These are phyloP conservation scores for Apiosordaria backusii DNA, from an alignment of 495 filamentous ascomycete genomes.

Conservation along the genomic window DNA sequence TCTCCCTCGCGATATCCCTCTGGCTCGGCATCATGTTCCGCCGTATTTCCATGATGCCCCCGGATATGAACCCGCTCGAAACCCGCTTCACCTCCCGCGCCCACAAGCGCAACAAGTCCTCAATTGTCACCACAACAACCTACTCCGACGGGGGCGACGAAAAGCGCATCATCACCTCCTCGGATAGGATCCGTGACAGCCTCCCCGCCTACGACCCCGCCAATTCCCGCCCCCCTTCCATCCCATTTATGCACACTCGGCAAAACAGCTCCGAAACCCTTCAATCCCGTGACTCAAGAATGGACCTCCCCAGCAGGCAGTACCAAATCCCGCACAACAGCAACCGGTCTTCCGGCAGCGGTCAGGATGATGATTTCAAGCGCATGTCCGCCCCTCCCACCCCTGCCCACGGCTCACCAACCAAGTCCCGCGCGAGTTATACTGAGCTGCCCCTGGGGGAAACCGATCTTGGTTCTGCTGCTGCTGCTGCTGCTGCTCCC, in stretches of 20 bases:
- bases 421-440: slow-evolving; percentile 33
- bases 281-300: slow-evolving; percentile 45
- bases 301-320: slow-evolving; percentile 49
- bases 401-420: neutral
- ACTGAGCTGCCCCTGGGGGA: slow-evolving; percentile 40
- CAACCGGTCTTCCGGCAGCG: slow-evolving; percentile 41
- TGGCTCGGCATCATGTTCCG: slow-evolving; percentile 74
- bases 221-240: slow-evolving; percentile 50
- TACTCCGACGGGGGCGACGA: slow-evolving; percentile 47
- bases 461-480: slow-evolving; percentile 25
- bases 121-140: slow-evolving; percentile 53
- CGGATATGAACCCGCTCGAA: slow-evolving; percentile 90
- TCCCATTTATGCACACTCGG: slow-evolving; percentile 76
- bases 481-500: too few relatives aligned
- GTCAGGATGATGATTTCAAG: slow-evolving; percentile 40
- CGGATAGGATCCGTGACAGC: slow-evolving; percentile 47
- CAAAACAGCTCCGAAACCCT: slow-evolving; percentile 52
- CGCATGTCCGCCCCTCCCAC: slow-evolving; percentile 38
- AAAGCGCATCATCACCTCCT: slow-evolving; percentile 48
- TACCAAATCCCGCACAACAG: slow-evolving; percentile 44
- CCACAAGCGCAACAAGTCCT: slow-evolving; percentile 74
- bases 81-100: slow-evolving; percentile 73
- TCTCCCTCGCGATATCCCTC: slow-evolving; percentile 65
- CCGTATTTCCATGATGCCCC: slow-evolving; percentile 73
- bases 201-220: slow-evolving; percentile 49